These are phyloP conservation scores for Brassica incana DNA, from an alignment of 345 rosid genomes.

Conservation along the genomic window DNA sequence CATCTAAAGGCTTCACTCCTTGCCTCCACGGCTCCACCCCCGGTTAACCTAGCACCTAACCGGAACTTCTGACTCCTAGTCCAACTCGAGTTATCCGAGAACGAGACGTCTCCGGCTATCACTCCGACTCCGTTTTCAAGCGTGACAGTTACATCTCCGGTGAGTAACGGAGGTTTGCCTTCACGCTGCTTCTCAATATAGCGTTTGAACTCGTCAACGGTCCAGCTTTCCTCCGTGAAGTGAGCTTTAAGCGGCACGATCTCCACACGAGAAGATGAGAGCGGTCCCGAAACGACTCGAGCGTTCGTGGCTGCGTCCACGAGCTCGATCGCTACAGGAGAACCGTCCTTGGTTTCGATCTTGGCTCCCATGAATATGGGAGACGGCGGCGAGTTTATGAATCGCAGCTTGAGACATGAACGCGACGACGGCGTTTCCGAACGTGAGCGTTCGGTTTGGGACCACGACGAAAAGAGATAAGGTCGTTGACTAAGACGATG, in stretches of 20 bases:
- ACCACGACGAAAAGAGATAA: background rate
- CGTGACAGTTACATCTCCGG: slow-evolving; percentile 54
- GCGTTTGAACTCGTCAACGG: slow-evolving; percentile 45
- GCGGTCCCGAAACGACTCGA: slow-evolving; percentile 46
- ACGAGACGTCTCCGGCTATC: slow-evolving; percentile 36
- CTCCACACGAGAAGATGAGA: slow-evolving; percentile 55
- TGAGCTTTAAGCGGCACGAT: slow-evolving; percentile 67
- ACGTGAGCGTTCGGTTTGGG: slow-evolving; percentile 38
- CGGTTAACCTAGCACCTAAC: slow-evolving; percentile 59
- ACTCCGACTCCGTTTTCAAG: slow-evolving; percentile 53
- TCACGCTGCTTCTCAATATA: slow-evolving; percentile 55
- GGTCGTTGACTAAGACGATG: slow-evolving; percentile 23
- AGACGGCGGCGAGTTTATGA: slow-evolving; percentile 39
- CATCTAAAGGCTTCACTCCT: slow-evolving; percentile 64
- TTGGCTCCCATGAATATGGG: slow-evolving; percentile 60
- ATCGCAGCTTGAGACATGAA: slow-evolving; percentile 47
- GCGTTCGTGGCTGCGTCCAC: slow-evolving; percentile 46
- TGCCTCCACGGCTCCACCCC: slow-evolving; percentile 56
- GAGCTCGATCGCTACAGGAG: slow-evolving; percentile 46
- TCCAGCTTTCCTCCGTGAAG: slow-evolving; percentile 58
- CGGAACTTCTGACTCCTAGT: slow-evolving; percentile 64
- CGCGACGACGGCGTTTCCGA: slow-evolving; percentile 33
- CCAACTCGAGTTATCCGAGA: slow-evolving; percentile 92
- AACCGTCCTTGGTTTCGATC: slow-evolving; percentile 50
- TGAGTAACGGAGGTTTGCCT: slow-evolving; percentile 66